Base-by-base conservation (phyloP, 1,139 yeast genomes). In the Saccharomyces pastorianus region DNA sequence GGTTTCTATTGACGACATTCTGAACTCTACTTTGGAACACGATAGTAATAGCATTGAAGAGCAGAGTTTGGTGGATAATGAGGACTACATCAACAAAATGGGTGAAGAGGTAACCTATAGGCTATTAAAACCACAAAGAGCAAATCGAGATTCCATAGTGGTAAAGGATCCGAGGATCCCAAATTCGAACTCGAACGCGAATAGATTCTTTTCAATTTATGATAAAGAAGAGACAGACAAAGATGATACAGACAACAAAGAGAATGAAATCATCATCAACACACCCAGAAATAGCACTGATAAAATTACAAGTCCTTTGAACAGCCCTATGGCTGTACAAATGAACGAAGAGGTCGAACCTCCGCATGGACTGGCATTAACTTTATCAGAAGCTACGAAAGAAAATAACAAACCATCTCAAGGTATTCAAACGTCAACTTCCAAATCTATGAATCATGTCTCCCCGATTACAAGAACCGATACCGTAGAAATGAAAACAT, bases 21-120 rank as follows among this genome's bases (percentile, higher is more conserved):
- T 67, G 38, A 65, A 65, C 51, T 62, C 64, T 9, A 67, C 71
- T 3, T 53, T 67, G 44, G 63, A 62, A 29, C 57, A 62, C 28
- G 60, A 61, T 42, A 59, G 58, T 7, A 58, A 61, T 20, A 61
- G 56, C 34, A 50, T 53, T 34, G 49, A 52, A n/a, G 51, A 44
- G 20, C 48, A 42, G 34, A 38, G 17, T 11, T 23, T 42, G 48
- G 20, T 32, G 20, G 38, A 48, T 23, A 20, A 48, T 20, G 38
- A 29, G 7, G 50, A 20, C 9, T 25, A 20, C 27, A 25, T n/a
- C 23, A 48, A 23, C 13, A 23, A 25, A 8, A 31, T 11, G 14
- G 20, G 20, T 8, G 23, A 11, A 14, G 32, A 34, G 5, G 20
- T n/a, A 25, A 38, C 9, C 13, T 38, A 38, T 38, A 38, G 44